Evolutionary conservation across 306 rosid genomes (phyloP).

Genomic region (Dryas alaskensis): DNA sequence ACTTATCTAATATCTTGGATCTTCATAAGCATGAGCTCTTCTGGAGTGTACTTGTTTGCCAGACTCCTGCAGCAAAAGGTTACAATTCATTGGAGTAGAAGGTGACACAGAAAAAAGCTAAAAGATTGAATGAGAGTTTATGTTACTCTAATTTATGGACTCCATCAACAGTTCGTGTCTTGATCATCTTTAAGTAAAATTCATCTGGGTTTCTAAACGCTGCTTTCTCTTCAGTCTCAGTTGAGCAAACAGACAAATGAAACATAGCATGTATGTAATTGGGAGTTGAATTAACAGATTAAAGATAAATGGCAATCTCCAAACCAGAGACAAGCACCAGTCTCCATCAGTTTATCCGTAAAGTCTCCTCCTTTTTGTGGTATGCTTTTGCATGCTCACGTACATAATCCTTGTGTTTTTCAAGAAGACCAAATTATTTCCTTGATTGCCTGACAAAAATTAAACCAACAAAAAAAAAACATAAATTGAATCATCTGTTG

Average conservation of each 20-base stretch:
- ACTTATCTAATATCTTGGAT: conserved; percentile 78
- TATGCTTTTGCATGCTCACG: conserved; percentile 59
- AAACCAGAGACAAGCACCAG: not conserved
- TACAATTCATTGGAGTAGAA: not conserved
- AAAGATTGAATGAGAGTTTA: not conserved
- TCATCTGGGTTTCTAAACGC: conserved; percentile 71
- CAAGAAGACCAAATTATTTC: conserved; percentile 71
- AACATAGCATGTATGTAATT: not conserved
- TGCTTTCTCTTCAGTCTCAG: conserved; percentile 79
- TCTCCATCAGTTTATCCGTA: conserved; percentile 25
- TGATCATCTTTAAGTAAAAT: conserved; percentile 75
- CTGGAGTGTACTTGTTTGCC: conserved; percentile 66
- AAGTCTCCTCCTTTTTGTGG: conserved; percentile 63
- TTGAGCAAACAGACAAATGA: conserved; percentile 11
- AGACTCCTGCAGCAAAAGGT: conserved; percentile 44
- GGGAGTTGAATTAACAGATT: not conserved
- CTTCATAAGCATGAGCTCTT: conserved; percentile 75
- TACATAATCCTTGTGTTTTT: conserved; percentile 87
- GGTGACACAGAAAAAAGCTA: conserved; percentile 1
- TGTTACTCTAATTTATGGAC: conserved; percentile 59
- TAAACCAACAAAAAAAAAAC: not conserved
- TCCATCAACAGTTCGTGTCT: conserved; percentile 53
- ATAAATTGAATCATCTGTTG: not conserved
- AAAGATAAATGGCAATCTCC: not conserved
- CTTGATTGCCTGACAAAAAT: conserved; percentile 46